Conservation (phyloP, 768 basidiomycete species). For the Butyriboletus loyo region DNA sequence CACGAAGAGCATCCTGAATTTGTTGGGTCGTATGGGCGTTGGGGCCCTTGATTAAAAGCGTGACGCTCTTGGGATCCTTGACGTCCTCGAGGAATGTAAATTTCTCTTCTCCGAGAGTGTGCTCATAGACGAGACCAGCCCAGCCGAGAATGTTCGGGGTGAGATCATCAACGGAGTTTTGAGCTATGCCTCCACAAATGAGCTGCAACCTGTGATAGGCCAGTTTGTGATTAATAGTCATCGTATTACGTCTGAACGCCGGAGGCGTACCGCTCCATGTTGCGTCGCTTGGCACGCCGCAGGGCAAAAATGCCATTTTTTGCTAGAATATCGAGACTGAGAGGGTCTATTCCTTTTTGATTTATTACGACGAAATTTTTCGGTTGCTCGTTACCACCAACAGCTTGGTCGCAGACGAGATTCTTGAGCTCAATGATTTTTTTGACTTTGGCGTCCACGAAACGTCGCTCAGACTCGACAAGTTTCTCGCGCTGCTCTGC, state of each 20-base stretch:
- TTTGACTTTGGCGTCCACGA: slow-evolving; percentile 90
- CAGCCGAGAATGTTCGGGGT: slow-evolving; percentile 89
- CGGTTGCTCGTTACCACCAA: slow-evolving; percentile 75
- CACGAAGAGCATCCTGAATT: slow-evolving; percentile 96
- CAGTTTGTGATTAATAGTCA: slow-evolving; percentile 22
- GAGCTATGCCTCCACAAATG: slow-evolving; percentile 90
- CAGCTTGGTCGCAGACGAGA: slow-evolving; percentile 89
- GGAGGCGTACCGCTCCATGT: slow-evolving; percentile 85
- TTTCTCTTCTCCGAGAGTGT: slow-evolving; percentile 98
- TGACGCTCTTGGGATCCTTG: slow-evolving; percentile 91
- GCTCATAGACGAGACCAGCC: slow-evolving; percentile 98
- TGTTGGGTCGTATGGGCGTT: slow-evolving; percentile 95
- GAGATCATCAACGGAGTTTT: slow-evolving; percentile 97
- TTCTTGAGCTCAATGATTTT: slow-evolving; percentile 98
- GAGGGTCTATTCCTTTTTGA: slow-evolving; percentile 98
- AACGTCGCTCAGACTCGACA: slow-evolving; percentile 93
- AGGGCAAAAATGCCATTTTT: slow-evolving; percentile 96
- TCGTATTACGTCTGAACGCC: slow-evolving; percentile 28
- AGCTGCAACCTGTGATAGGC: slow-evolving; percentile 70
- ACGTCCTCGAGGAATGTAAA: slow-evolving; percentile 98
- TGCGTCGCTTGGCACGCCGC: slow-evolving; percentile 92
- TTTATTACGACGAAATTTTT: slow-evolving; percentile 95
- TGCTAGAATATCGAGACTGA: slow-evolving; percentile 91
- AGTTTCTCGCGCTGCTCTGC: slow-evolving; percentile 98
- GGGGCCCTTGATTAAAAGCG: slow-evolving; percentile 95